Conservation (phyloP, 2,329 filamentous ascomycete genomes). For the Diplodia seriata region DNA sequence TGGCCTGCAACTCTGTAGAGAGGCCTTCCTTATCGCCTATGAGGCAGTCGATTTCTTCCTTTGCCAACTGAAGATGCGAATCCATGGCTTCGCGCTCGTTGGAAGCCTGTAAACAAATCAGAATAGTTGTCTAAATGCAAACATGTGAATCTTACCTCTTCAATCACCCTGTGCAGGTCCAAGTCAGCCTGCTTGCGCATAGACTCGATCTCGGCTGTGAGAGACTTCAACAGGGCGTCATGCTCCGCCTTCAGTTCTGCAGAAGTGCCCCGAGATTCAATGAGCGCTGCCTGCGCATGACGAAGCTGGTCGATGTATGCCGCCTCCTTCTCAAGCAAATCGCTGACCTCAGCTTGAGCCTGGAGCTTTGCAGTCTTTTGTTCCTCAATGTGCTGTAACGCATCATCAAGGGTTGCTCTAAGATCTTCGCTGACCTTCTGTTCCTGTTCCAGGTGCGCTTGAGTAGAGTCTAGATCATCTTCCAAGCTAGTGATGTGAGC, state of each 20-base stretch:
- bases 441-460: conserved; percentile 22
- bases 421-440: conserved; percentile 42
- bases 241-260: conserved; percentile 2
- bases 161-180: conserved; percentile 12
- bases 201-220: conserved; percentile 14
- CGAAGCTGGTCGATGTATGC: conserved; percentile 38
- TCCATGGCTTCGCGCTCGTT: neutral
- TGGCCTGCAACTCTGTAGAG: conserved; percentile 4
- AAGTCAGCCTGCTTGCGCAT: neutral
- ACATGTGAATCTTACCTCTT: conserved; percentile 7
- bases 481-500: conserved; percentile 24
- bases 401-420: conserved; percentile 38
- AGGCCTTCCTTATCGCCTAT: conserved; percentile 33
- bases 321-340: conserved; percentile 37
- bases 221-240: neutral
- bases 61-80: conserved; percentile 33
- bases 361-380: conserved; percentile 35
- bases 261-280: neutral
- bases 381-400: conserved; percentile 39
- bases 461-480: neutral
- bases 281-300: neutral
- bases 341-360: conserved; percentile 39
- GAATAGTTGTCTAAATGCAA: neutral
- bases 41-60: conserved; percentile 35
- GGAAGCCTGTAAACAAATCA: conserved; percentile 10